Percentiles rank a stretch among this genome's conserved stretches.
Conservation (phyloP, 257 asterid genomes). For the Leptodermis oblonga region DNA sequence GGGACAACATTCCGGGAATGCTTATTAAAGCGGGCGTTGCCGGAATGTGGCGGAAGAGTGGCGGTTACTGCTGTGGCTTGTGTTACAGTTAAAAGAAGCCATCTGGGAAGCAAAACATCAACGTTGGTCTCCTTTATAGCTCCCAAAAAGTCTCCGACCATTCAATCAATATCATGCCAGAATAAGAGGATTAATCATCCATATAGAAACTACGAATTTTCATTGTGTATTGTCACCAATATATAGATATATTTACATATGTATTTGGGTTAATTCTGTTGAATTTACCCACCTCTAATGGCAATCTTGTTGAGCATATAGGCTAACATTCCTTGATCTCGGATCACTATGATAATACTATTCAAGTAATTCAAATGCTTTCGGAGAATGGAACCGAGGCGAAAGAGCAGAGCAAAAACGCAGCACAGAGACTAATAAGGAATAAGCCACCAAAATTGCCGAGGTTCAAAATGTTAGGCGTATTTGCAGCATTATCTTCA, state of each 20-base stretch:
- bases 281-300: not conserved
- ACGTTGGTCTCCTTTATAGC: no score
- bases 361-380: not conserved
- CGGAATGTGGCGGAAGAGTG: constrained; percentile 6
- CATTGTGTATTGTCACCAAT: no score
- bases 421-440: constrained; percentile 13
- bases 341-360: not conserved
- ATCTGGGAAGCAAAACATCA: not conserved
- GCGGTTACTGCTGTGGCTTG: not conserved
- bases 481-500: not conserved
- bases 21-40: constrained; percentile 14
- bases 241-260: no score
- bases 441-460: constrained; percentile 20
- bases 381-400: not conserved
- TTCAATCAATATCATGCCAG: no score
- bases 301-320: not conserved
- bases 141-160: no score
- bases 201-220: no score
- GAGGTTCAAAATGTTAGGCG: not conserved
- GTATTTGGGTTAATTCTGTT: not conserved
- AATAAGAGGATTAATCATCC: no score
- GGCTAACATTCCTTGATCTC: not conserved
- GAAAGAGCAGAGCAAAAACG: constrained; percentile 4
- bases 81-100: not conserved
- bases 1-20: constrained; percentile 15